These are phyloP conservation scores for Exophiala phaeomuriformis DNA, from an alignment of 2,329 filamentous ascomycete genomes.

Conservation along the genomic window DNA sequence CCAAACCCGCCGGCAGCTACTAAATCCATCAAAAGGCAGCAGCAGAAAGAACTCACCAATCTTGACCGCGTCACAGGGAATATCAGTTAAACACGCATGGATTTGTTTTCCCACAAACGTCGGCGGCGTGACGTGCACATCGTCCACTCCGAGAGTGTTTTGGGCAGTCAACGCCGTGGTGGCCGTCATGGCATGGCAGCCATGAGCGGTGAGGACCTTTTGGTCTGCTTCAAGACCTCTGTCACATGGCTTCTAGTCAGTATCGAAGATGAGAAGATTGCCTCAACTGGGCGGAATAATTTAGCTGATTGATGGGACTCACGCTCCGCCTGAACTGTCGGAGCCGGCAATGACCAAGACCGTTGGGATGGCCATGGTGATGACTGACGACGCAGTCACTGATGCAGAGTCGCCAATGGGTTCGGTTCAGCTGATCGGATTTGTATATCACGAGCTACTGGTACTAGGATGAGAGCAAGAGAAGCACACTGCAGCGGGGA, in stretches of 20 bases:
- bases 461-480: not conserved
- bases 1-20: not conserved
- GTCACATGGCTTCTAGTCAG: conserved; percentile 1
- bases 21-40: not conserved
- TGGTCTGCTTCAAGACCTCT: conserved; percentile 94
- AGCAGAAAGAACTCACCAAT: conserved; percentile 55
- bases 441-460: not conserved
- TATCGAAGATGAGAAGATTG: not conserved
- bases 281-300: too few relatives aligned
- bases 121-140: conserved; percentile 70
- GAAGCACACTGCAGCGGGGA: not conserved
- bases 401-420: too few relatives aligned
- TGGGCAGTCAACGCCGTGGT: conserved; percentile 95
- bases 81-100: conserved; percentile 72
- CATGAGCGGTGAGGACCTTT: conserved; percentile 85
- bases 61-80: conserved; percentile 84
- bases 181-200: conserved; percentile 91
- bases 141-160: conserved; percentile 78
- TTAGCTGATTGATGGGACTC: conserved; percentile 35
- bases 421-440: too few relatives aligned
- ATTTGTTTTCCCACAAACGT: conserved; percentile 79
- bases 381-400: not conserved
- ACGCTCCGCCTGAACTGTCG: conserved; percentile 87
- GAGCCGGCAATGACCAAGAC: conserved; percentile 81
- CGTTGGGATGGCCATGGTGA: conserved; percentile 39